Percentiles rank a stretch among this genome's conserved stretches.
Evolutionary conservation across 106 monocot genomes (phyloP).

Genomic region (Amphibolis antarctica): DNA sequence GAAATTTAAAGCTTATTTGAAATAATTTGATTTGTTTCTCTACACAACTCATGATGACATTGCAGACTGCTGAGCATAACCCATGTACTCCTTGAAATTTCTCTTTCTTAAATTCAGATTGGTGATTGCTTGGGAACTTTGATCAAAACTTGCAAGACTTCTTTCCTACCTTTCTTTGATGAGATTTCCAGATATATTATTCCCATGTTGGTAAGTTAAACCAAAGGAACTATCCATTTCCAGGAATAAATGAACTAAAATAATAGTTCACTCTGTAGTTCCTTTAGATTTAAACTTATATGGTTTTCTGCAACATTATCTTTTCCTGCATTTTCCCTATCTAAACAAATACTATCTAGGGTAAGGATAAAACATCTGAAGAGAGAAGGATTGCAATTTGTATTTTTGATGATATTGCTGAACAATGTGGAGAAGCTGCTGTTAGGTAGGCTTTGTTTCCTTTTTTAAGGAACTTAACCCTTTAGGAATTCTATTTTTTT

Average conservation of each 20-base stretch:
- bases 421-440: slow-evolving; percentile 72
- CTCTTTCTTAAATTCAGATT: slow-evolving; percentile 38
- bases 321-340: background rate
- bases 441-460: slow-evolving; percentile 38
- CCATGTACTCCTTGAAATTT: background rate
- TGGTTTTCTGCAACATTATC: background rate
- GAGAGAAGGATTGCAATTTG: slow-evolving; percentile 91
- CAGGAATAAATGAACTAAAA: too few relatives aligned
- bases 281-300: too few relatives aligned
- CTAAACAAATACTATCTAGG: slow-evolving; percentile 20
- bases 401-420: slow-evolving; percentile 89
- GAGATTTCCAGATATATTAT: slow-evolving; percentile 76
- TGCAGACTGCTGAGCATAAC: too few relatives aligned
- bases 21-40: background rate
- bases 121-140: slow-evolving; percentile 82
- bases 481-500: too few relatives aligned
- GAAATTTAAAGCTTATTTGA: background rate
- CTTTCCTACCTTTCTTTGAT: slow-evolving; percentile 94
- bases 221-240: too few relatives aligned
- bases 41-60: background rate
- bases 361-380: slow-evolving; percentile 75
- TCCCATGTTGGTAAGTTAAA: slow-evolving; percentile 82
- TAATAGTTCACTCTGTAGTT: too few relatives aligned
- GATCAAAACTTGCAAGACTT: slow-evolving; percentile 80
- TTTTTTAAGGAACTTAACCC: background rate